Conservation (phyloP, 148 eudicot species). For the Vaccinium myrtillus region DNA sequence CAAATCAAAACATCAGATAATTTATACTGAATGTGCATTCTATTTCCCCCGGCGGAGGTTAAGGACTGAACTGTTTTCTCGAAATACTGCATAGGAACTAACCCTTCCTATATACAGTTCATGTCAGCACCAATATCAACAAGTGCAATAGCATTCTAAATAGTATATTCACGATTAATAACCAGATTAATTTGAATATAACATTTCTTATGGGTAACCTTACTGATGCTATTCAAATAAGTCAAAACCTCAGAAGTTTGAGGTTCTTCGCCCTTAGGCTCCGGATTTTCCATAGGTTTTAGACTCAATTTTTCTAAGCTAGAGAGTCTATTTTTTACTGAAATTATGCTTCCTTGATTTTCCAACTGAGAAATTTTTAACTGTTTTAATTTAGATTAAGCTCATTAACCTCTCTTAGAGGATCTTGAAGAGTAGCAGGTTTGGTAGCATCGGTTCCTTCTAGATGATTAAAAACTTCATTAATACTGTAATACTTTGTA, state of each 20-base stretch:
- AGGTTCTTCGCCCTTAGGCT: no score
- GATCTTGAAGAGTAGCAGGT: background rate
- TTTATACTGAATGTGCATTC: background rate
- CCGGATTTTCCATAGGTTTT: background rate
- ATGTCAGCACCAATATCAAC: background rate
- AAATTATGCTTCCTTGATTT: background rate
- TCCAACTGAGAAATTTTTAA: background rate
- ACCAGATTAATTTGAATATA: background rate
- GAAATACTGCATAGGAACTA: background rate
- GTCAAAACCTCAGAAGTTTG: background rate
- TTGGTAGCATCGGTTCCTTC: no score
- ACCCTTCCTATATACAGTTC: background rate
- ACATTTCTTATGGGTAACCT: background rate
- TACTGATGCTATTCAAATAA: background rate
- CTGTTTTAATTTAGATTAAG: background rate
- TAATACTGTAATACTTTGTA: no score
- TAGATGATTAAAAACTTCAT: no score
- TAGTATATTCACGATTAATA: background rate
- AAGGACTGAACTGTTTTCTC: background rate
- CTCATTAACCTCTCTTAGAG: no score
- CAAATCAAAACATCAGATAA: no score
- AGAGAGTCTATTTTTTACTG: no score
- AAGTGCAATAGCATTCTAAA: background rate
- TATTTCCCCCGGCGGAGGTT: background rate
- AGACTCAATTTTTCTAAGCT: no score